phyloP scores from a whole-genome alignment of 164 flowering plant genomes.

The Berberis thunbergii region DNA sequence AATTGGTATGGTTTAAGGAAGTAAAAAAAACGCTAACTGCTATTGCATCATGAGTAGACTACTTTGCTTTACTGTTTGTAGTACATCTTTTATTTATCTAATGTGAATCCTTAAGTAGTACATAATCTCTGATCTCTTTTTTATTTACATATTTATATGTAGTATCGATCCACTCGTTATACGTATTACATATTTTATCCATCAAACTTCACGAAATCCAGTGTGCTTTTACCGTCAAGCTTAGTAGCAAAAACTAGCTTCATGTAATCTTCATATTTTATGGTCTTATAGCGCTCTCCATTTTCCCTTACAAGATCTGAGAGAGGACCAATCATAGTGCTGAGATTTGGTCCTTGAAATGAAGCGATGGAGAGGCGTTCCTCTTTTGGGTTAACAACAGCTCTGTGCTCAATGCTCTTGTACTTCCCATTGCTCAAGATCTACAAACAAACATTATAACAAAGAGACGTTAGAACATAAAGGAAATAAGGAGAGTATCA shows the following conservation, averaged over 20 bases:
- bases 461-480: constrained; percentile 3
- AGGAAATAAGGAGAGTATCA: background rate
- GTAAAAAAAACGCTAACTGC: too few relatives aligned
- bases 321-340: constrained; percentile 23
- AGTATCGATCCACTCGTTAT: too few relatives aligned
- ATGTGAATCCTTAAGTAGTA: too few relatives aligned
- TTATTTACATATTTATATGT: too few relatives aligned
- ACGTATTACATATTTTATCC: too few relatives aligned
- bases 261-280: constrained; percentile 14
- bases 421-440: constrained; percentile 42
- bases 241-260: constrained; percentile 6
- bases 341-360: constrained; percentile 25
- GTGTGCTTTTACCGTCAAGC: constrained; percentile 15
- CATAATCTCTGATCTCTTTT: too few relatives aligned
- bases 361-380: constrained; percentile 41
- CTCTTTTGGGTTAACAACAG: constrained; percentile 27
- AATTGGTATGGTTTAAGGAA: too few relatives aligned
- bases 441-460: constrained; percentile 18
- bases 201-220: constrained; percentile 12
- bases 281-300: constrained; percentile 13
- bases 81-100: too few relatives aligned
- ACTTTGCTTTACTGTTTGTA: too few relatives aligned
- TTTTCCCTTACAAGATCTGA: constrained; percentile 19
- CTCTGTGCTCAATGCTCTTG: constrained; percentile 49
- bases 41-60: too few relatives aligned